Percentiles rank a stretch among this genome's conserved stretches.
phyloP scores from a whole-genome alignment of 2,329 filamentous ascomycete species.

The Didymella sp. region DNA sequence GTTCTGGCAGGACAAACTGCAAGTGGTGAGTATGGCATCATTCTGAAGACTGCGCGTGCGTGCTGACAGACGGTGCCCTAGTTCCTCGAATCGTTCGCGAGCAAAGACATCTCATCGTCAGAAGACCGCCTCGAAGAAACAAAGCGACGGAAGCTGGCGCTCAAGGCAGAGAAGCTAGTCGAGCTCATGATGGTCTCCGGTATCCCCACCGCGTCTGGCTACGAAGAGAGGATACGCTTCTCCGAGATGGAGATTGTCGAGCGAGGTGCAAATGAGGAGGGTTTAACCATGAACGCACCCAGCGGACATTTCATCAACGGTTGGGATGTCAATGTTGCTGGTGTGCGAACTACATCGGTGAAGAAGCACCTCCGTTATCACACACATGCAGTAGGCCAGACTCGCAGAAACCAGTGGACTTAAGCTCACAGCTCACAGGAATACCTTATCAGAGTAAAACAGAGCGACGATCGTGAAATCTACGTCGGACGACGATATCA shows the following conservation, averaged over 20 bases:
- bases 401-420: no score
- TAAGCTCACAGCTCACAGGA: conserved; percentile 63
- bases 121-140: conserved; percentile 96
- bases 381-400: conserved; percentile 77
- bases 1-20: conserved; percentile 98
- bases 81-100: conserved; percentile 97
- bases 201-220: conserved; percentile 92
- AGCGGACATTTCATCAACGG: conserved; percentile 93
- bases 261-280: conserved; percentile 87
- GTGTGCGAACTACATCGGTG: conserved; percentile 78
- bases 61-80: conserved; percentile 50
- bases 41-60: not conserved
- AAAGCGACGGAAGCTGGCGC: conserved; percentile 88
- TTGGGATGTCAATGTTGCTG: conserved; percentile 96
- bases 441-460: conserved; percentile 87
- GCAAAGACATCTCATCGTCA: conserved; percentile 95
- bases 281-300: conserved; percentile 83
- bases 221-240: conserved; percentile 96
- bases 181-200: conserved; percentile 99
- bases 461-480: conserved; percentile 74
- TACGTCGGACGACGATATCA: conserved; percentile 88
- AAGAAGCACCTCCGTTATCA: conserved; percentile 90
- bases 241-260: conserved; percentile 97
- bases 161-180: conserved; percentile 93
- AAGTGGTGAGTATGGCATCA: conserved; percentile 70